A percentile compares a stretch with the other conserved stretches of the same genome.
Evolutionary conservation across 2,329 filamentous ascomycete genomes (phyloP).

Genomic region (Diatrype stigma): DNA sequence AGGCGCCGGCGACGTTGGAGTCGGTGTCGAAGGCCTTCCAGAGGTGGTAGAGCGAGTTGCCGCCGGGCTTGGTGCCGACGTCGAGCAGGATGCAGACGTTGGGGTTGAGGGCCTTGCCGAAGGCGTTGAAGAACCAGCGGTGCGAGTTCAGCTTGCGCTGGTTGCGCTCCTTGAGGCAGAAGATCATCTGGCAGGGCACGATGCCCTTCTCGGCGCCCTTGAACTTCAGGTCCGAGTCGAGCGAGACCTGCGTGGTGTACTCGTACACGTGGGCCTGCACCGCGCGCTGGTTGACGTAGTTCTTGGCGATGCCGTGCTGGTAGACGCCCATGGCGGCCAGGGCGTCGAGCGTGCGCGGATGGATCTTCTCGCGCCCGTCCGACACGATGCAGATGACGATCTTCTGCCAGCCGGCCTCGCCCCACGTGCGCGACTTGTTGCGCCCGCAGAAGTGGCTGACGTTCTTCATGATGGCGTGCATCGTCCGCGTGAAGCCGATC

Average conservation of each 20-base stretch:
- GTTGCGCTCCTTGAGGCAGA: constrained; percentile 97
- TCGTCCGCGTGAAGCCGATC: constrained; percentile 87
- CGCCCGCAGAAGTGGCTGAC: constrained; percentile 97
- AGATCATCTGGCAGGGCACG: constrained; percentile 95
- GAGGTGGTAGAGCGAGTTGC: constrained; percentile 89
- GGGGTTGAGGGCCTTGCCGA: constrained; percentile 85
- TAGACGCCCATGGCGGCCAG: constrained; percentile 96
- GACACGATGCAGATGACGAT: constrained; percentile 98
- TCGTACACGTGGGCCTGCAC: constrained; percentile 98
- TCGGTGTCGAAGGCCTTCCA: constrained; percentile 99
- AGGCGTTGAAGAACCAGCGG: constrained; percentile 99
- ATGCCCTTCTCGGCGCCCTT: constrained; percentile 99
- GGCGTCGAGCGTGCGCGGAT: constrained; percentile 88
- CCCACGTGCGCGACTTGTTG: constrained; percentile 94
- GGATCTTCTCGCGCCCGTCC: constrained; percentile 83
- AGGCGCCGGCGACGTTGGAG: constrained; percentile 94
- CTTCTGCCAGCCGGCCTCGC: constrained; percentile 98
- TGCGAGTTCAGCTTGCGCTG: constrained; percentile 97
- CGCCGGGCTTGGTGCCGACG: constrained; percentile 87
- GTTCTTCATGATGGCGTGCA: constrained; percentile 98
- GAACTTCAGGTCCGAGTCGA: constrained; percentile 94
- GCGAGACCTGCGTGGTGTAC: constrained; percentile 95
- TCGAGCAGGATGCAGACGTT: constrained; percentile 97
- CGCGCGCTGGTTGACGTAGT: constrained; percentile 91
- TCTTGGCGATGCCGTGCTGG: constrained; percentile 97